phyloP scores from a whole-genome alignment of 2,329 filamentous ascomycete genomes.

The Didymella lethalis region DNA sequence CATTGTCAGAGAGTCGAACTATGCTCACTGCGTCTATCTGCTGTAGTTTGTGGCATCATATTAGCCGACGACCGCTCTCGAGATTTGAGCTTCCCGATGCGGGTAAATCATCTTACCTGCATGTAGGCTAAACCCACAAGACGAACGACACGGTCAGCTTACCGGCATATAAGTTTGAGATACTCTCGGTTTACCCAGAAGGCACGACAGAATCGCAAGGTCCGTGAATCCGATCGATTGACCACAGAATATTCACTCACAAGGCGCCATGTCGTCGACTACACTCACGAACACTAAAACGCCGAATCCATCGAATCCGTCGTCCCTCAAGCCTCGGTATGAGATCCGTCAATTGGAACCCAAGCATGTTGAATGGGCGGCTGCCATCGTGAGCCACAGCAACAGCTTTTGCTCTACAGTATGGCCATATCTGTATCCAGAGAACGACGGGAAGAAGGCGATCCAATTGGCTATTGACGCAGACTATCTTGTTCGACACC shows the following conservation, averaged over 20 bases:
- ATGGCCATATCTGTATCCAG: conserved; percentile 40
- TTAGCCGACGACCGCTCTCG: neutral
- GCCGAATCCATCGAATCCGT: conserved; percentile 36
- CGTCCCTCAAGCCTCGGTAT: conserved; percentile 40
- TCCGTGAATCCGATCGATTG: neutral
- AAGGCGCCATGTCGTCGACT: conserved; percentile 1
- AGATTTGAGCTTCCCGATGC: conserved; percentile 5
- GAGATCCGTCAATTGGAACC: conserved; percentile 42
- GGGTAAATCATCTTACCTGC: conserved; percentile 7
- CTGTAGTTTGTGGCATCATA: neutral
- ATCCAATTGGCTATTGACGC: conserved; percentile 15
- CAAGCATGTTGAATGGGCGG: conserved; percentile 40
- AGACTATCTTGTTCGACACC: conserved; percentile 45
- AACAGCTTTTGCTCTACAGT: conserved; percentile 43
- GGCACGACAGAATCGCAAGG: too few relatives aligned
- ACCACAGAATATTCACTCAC: neutral
- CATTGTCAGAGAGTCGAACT: neutral
- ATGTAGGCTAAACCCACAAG: neutral
- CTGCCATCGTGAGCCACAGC: conserved; percentile 43
- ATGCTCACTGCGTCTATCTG: neutral
- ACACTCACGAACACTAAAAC: conserved; percentile 32
- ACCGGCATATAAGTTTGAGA: neutral
- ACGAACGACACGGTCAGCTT: neutral
- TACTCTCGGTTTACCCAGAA: neutral
- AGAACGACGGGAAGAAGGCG: conserved; percentile 26